Percentiles rank a stretch among this genome's conserved stretches.
These are phyloP conservation scores for Dioscorea zingiberensis DNA, from an alignment of 106 monocot species.

Conservation along the genomic window DNA sequence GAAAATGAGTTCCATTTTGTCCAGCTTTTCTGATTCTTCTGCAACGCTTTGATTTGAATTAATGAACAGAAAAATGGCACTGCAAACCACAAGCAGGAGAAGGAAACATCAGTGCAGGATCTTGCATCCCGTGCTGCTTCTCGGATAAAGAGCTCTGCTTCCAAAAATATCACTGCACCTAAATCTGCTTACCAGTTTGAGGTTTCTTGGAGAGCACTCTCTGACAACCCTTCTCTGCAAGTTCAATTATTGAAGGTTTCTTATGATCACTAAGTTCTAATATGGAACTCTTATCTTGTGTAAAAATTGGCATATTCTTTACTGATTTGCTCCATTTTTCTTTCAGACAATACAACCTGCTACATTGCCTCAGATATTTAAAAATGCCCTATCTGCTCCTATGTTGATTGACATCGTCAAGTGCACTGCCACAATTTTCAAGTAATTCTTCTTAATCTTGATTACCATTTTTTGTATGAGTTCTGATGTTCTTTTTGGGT, in stretches of 20 bases:
- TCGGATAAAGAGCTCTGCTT: slow-evolving; percentile 26
- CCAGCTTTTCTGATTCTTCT: too few species aligned
- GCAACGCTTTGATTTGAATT: too few species aligned
- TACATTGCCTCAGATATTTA: slow-evolving; percentile 83
- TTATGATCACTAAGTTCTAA: neutral
- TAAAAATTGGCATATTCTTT: neutral
- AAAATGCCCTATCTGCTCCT: slow-evolving; percentile 83
- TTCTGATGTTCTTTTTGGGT: neutral
- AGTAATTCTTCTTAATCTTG: slow-evolving; percentile 24
- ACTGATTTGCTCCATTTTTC: slow-evolving; percentile 2
- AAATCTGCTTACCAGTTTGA: slow-evolving; percentile 95
- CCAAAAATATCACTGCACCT: slow-evolving; percentile 51
- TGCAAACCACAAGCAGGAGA: too few species aligned
- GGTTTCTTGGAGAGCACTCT: slow-evolving; percentile 81
- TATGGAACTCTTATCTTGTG: neutral
- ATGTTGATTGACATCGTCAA: slow-evolving; percentile 85
- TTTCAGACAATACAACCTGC: slow-evolving; percentile 59
- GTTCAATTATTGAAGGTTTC: slow-evolving; percentile 70
- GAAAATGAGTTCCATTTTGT: too few species aligned
- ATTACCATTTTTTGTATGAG: neutral
- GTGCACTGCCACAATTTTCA: slow-evolving; percentile 60
- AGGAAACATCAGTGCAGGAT: slow-evolving; percentile 27
- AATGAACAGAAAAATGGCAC: too few species aligned
- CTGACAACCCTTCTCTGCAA: slow-evolving; percentile 53
- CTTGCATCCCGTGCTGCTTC: slow-evolving; percentile 88